Percentiles rank a stretch among this genome's conserved stretches.
phyloP scores from a whole-genome alignment of 306 rosid genomes.

The Cicer chorassanicum region DNA sequence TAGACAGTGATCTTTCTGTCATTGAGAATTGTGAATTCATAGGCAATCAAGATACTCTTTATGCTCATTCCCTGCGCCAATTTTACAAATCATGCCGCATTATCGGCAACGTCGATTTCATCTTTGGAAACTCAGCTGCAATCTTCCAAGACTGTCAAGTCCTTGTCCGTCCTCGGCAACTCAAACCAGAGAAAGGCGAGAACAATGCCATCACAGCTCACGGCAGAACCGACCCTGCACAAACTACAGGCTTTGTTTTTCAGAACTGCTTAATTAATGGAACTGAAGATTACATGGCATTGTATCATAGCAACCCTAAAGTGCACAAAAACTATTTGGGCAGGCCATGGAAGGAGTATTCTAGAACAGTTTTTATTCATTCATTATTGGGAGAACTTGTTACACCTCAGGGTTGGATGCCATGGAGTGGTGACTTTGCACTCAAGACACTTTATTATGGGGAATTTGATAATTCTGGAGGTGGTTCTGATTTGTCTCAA shows the following conservation, averaged over 20 bases:
- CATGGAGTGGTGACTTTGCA: conserved; percentile 71
- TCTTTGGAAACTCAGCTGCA: conserved; percentile 85
- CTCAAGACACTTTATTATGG: conserved; percentile 80
- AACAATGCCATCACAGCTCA: conserved; percentile 78
- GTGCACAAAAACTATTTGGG: conserved; percentile 87
- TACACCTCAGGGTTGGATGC: conserved; percentile 70
- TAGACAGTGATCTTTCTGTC: conserved; percentile 74
- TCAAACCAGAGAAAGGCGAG: conserved; percentile 66
- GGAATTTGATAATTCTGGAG: conserved; percentile 65
- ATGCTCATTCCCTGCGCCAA: conserved; percentile 84
- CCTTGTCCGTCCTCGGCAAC: conserved; percentile 62
- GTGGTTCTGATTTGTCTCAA: conserved; percentile 51
- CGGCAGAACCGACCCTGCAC: conserved; percentile 85
- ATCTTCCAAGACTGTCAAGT: conserved; percentile 70
- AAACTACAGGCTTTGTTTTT: conserved; percentile 81
- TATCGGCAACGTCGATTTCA: conserved; percentile 82
- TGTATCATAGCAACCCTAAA: conserved; percentile 65
- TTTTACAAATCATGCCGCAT: conserved; percentile 80
- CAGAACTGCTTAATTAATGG: conserved; percentile 74
- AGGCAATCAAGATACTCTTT: conserved; percentile 91
- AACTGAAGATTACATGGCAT: conserved; percentile 67
- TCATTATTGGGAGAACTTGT: conserved; percentile 60
- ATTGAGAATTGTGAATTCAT: conserved; percentile 73
- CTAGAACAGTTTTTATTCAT: conserved; percentile 69
- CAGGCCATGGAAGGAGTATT: conserved; percentile 93